A percentile compares a stretch with the other conserved stretches of the same genome.
phyloP scores from a whole-genome alignment of 2,329 filamentous ascomycete species.

The Thielaviopsis euricoi region DNA sequence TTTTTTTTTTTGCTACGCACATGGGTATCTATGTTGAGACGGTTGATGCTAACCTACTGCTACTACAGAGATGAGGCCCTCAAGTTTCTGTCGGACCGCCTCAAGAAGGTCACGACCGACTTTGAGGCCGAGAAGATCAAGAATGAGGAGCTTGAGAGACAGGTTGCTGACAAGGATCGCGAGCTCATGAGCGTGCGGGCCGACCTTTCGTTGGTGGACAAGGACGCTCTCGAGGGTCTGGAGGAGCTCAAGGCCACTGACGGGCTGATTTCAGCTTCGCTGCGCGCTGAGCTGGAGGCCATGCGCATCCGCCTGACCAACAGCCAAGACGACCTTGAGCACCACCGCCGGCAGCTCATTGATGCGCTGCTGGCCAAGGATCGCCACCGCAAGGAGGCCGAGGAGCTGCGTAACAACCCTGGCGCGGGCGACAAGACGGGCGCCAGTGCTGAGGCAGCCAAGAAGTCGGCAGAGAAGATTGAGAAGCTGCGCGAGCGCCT shows the following conservation, averaged over 20 bases:
- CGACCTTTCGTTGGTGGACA: slow-evolving; percentile 37
- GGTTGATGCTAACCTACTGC: background rate
- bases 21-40: background rate
- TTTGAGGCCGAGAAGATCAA: slow-evolving; percentile 28
- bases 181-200: slow-evolving; percentile 35
- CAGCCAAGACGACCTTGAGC: slow-evolving; percentile 34
- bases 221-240: slow-evolving; percentile 37
- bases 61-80: slow-evolving; percentile 15
- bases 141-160: slow-evolving; percentile 28
- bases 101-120: slow-evolving; percentile 29
- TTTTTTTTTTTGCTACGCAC: background rate
- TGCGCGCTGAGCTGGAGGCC: slow-evolving; percentile 40
- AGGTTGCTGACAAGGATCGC: slow-evolving; percentile 36
- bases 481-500: slow-evolving; percentile 40
- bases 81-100: slow-evolving; percentile 21
- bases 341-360: slow-evolving; percentile 42
- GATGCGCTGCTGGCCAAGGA: slow-evolving; percentile 44
- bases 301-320: slow-evolving; percentile 34
- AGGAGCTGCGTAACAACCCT: slow-evolving; percentile 23
- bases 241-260: slow-evolving; percentile 43
- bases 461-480: slow-evolving; percentile 34
- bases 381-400: slow-evolving; percentile 37
- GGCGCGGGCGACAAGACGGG: slow-evolving; percentile 19
- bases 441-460: slow-evolving; percentile 21
- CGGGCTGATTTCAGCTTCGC: slow-evolving; percentile 39